phyloP scores from a whole-genome alignment of 768 basidiomycete species.

The Lactarius trivialis region DNA sequence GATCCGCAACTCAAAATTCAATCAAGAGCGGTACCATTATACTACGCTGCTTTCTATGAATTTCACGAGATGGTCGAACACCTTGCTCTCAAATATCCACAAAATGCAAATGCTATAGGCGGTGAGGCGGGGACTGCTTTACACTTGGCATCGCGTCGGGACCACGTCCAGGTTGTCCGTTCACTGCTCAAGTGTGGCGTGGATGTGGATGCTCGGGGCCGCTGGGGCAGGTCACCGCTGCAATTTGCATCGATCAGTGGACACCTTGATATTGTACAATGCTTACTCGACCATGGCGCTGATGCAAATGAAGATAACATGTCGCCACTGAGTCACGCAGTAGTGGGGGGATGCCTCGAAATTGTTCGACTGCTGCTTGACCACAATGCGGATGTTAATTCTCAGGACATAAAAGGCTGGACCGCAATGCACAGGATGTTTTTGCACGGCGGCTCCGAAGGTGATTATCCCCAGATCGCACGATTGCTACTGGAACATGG shows the following conservation, averaged over 20 bases:
- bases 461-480: not conserved
- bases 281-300: not conserved
- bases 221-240: not conserved
- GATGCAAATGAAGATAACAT: not conserved
- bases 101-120: not conserved
- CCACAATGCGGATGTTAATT: not conserved
- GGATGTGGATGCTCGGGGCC: not conserved
- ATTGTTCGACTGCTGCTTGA: not conserved
- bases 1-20: not conserved
- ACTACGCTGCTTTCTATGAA: not conserved
- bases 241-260: not conserved
- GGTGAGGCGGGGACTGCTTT: not conserved
- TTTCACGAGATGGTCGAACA: not conserved
- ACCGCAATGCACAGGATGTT: not conserved
- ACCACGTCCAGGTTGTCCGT: not conserved
- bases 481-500: not conserved
- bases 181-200: not conserved
- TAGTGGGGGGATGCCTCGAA: not conserved
- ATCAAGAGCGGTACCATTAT: not conserved
- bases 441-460: not conserved
- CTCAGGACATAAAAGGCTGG: no score
- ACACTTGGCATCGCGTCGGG: not conserved
- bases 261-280: not conserved
- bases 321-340: not conserved
- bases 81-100: not conserved